These are phyloP conservation scores for Athelia sp. DNA, from an alignment of 1,284 basidiomycete genomes.

Conservation along the genomic window DNA sequence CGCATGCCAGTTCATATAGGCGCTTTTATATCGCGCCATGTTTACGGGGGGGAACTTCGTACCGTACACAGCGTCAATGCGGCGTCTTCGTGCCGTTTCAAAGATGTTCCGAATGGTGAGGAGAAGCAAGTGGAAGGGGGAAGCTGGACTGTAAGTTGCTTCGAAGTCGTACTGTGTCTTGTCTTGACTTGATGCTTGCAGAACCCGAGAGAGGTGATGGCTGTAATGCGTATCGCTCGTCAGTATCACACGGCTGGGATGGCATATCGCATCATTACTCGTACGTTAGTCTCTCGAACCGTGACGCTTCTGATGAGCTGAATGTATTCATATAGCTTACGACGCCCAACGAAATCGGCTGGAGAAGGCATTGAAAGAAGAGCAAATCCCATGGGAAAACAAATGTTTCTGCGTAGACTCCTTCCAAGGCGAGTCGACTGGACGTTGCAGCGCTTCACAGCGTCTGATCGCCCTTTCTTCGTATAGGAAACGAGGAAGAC, in stretches of 20 bases:
- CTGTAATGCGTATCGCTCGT: conserved; percentile 17
- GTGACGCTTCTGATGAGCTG: conserved; percentile 3
- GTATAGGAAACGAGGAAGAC: conserved; percentile 29
- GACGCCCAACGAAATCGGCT: neutral
- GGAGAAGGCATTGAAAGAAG: conserved; percentile 1
- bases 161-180: neutral
- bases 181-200: conserved; percentile 4
- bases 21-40: conserved; percentile 37
- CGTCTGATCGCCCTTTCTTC: neutral
- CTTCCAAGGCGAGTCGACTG: conserved; percentile 1
- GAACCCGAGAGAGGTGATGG: conserved; percentile 20
- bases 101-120: conserved; percentile 19
- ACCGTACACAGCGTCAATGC: conserved; percentile 12
- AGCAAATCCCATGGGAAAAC: neutral
- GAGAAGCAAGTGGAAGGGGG: conserved; percentile 15
- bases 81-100: conserved; percentile 17
- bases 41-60: conserved; percentile 30
- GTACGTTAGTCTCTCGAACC: neutral
- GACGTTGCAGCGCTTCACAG: neutral
- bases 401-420: conserved; percentile 4
- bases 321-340: neutral
- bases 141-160: conserved; percentile 21
- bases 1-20: conserved; percentile 47
- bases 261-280: conserved; percentile 23
- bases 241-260: conserved; percentile 4